A percentile compares a stretch with the other conserved stretches of the same genome.
phyloP scores from a whole-genome alignment of 257 asterid species.

The Solanum medicagineum region DNA sequence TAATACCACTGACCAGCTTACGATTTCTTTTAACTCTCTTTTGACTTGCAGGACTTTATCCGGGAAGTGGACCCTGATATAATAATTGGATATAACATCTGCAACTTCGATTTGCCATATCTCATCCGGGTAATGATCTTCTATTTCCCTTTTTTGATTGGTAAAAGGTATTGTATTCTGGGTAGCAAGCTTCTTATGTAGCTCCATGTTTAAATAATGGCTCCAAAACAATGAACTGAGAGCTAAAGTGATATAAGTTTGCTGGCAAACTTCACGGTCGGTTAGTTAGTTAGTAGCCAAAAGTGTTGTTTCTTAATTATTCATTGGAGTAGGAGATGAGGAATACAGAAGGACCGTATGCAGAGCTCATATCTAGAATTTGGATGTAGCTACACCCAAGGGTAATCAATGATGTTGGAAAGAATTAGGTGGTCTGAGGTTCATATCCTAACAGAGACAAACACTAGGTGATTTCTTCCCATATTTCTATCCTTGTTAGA shows the following conservation, averaged over 20 bases:
- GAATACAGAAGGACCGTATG: background rate
- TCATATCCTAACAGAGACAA: background rate
- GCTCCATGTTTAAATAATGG: background rate
- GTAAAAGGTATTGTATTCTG: constrained; percentile 12
- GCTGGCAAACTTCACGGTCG: background rate
- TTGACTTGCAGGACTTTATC: constrained; percentile 55
- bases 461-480: background rate
- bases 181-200: constrained; percentile 22
- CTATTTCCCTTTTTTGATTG: background rate
- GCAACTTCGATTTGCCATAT: constrained; percentile 96
- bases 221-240: background rate
- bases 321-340: background rate
- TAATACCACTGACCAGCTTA: background rate
- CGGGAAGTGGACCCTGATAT: constrained; percentile 98
- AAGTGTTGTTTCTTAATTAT: background rate
- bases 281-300: background rate
- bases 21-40: background rate
- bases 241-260: background rate
- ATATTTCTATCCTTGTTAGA: background rate
- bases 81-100: constrained; percentile 91
- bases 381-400: background rate
- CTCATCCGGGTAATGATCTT: constrained; percentile 65
- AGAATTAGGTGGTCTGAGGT: background rate
- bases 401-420: background rate
- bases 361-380: background rate